Conservation (phyloP, 768 basidiomycete genomes). For the Lentinula detonsa region DNA sequence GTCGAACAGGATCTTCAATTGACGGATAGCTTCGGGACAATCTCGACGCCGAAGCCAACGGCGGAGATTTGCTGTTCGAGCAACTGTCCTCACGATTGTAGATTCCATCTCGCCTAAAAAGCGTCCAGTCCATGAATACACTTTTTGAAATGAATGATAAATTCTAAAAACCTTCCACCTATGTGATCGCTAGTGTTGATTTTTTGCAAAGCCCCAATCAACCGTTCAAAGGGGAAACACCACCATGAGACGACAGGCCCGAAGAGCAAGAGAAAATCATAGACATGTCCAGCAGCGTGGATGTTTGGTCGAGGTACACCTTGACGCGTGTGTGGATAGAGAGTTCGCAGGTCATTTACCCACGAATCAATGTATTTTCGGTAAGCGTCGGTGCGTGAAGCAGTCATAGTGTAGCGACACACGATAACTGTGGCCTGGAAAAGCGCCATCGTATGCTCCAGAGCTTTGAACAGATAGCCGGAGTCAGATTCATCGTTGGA, state of each 20-base stretch:
- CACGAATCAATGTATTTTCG: conserved; percentile 3
- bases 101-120: neutral
- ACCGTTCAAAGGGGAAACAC: conserved; percentile 28
- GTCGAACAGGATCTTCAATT: neutral
- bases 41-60: neutral
- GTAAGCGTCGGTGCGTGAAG: neutral
- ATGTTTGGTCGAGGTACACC: conserved; percentile 15
- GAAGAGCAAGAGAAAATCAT: conserved; percentile 22
- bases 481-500: neutral
- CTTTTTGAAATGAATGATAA: neutral
- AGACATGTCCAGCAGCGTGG: conserved; percentile 23
- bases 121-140: neutral
- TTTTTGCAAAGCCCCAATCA: conserved; percentile 29
- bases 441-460: conserved; percentile 19
- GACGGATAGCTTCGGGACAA: neutral
- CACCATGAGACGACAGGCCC: conserved; percentile 33
- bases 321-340: conserved; percentile 11
- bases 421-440: conserved; percentile 15
- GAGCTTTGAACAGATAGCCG: neutral
- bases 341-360: conserved; percentile 6
- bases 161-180: neutral
- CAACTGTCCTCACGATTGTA: neutral
- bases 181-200: conserved; percentile 21
- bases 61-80: neutral
- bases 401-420: conserved; percentile 11